Conservation (phyloP, 345 rosid genomes). For the Raphanus raphanistrum region DNA sequence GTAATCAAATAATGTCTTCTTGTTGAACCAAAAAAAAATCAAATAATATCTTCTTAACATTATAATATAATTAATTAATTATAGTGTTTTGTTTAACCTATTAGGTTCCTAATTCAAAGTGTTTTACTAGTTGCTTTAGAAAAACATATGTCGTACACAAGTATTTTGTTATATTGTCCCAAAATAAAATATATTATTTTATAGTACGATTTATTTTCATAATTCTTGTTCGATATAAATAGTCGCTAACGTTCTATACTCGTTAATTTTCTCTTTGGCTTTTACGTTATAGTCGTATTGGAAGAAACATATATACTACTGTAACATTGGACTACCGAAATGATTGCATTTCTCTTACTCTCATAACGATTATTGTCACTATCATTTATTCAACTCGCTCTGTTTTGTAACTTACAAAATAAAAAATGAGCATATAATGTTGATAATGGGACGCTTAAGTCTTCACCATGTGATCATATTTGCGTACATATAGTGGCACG, state of each 20-base stretch:
- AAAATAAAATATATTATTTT: background rate
- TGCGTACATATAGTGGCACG: slow-evolving; percentile 14
- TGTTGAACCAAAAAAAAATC: background rate
- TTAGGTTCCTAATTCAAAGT: background rate
- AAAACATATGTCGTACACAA: background rate
- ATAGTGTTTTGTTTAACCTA: background rate
- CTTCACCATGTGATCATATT: slow-evolving; percentile 29
- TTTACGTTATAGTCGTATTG: background rate
- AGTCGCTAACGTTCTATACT: background rate
- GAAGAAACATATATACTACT: background rate
- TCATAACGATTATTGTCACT: background rate
- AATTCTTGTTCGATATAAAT: background rate
- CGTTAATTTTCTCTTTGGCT: background rate
- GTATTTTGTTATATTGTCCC: background rate
- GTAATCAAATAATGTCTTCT: background rate
- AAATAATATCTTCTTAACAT: background rate
- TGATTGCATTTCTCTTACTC: background rate
- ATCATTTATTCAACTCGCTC: background rate
- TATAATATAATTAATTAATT: background rate
- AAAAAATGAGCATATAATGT: background rate
- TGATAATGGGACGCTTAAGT: slow-evolving; percentile 25
- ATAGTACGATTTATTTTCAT: background rate
- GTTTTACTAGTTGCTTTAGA: background rate
- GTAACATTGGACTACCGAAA: background rate
- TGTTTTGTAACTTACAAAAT: background rate